Percentiles rank a stretch among this genome's conserved stretches.
Conservation (phyloP, 106 monocot genomes). For the Dioscorea zingiberensis region DNA sequence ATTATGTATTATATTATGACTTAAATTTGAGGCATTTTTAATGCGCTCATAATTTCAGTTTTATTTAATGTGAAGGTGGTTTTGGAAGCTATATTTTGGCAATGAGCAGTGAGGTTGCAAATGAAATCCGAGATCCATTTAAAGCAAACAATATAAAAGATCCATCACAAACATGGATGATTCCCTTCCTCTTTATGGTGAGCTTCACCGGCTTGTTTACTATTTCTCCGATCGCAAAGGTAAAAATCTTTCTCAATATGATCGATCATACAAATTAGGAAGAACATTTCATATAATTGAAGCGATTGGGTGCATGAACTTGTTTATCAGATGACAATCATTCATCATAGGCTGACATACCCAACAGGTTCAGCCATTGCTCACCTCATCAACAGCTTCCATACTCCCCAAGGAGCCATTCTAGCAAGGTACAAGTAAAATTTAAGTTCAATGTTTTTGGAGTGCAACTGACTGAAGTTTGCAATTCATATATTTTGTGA, state of each 20-base stretch:
- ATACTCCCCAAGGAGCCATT: constrained; percentile 42
- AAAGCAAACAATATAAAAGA: constrained; percentile 33
- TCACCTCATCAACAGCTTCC: constrained; percentile 49
- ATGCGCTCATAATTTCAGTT: background rate
- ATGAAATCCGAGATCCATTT: constrained; percentile 21
- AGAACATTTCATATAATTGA: background rate
- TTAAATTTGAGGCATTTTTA: background rate
- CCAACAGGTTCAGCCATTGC: constrained; percentile 49
- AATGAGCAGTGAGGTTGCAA: constrained; percentile 47
- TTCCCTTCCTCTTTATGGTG: constrained; percentile 54
- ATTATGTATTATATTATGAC: background rate
- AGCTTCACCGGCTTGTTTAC: constrained; percentile 71
- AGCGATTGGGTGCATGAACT: background rate
- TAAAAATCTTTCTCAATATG: background rate
- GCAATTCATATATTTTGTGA: background rate
- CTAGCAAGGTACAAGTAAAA: constrained; percentile 30
- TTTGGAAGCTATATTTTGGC: constrained; percentile 59
- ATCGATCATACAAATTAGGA: no score
- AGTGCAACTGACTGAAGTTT: background rate
- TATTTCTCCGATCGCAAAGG: constrained; percentile 62
- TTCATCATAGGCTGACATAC: constrained; percentile 38
- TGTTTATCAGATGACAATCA: constrained; percentile 31
- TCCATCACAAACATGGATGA: constrained; percentile 56
- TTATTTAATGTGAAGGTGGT: constrained; percentile 23
- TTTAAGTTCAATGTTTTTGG: background rate